Evolutionary conservation across 345 rosid genomes (phyloP), one percentile per base, ranked within the genome.

Genomic region (Viola odorata): DNA sequence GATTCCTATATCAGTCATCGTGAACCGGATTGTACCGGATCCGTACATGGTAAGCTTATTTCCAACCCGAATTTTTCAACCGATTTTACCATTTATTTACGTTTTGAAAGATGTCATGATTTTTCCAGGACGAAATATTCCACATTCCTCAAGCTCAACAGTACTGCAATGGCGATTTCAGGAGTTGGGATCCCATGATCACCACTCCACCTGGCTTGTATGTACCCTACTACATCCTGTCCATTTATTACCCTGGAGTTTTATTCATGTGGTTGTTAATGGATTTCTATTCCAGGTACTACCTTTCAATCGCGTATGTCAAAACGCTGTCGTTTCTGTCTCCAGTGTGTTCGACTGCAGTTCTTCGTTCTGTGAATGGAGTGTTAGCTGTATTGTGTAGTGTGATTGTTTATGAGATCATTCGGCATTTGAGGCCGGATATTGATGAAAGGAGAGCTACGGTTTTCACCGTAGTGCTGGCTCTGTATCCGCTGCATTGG

Each of bases 131-230:
- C 74, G 99, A 90, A 79, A 90, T 90, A 52, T 90, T 94, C 62
- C 99, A 94, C 60, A 77, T 88, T 38, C 95, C 99, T 64, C 99
- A 90, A 57, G 92, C 85, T 76, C 95, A 86, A 69, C 77, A 81
- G 60, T 94, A 88, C 69, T 90, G 97, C 73, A 77, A 73, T 41
- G 91, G 89, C 4, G 66, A 88, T 73, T 82, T 94, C 60, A 78
- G 64, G 70, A 94, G 88, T 61, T 94, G 99, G 97, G 91, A 94
- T 73, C 99, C 97, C 63, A 94, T 86, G 99, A 94, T 90, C 70
- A 94, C 99, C 53, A 94, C 96, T 32, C 97, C 97, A 49, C 97
- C 99, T 82, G 99, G 96, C 77, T 64, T 94, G 97, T 90, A 83
- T 16, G 74, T 12, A 64, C 41, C 16, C 38, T 45, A 8, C 6